phyloP scores from a whole-genome alignment of 805 yeast genomes.

The Jamesozyma hellenica region DNA sequence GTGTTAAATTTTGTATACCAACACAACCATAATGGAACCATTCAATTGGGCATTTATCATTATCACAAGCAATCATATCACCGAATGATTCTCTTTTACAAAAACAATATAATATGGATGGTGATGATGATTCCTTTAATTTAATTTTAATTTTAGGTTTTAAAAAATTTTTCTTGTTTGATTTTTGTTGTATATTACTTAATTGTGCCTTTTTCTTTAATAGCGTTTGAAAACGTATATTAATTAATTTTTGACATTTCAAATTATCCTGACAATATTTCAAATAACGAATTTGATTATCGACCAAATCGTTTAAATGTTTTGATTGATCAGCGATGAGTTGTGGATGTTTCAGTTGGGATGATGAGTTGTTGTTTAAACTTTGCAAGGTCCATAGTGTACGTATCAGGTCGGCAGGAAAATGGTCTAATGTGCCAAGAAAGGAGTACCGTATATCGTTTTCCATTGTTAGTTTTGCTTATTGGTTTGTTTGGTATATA shows the following conservation, averaged over 20 bases:
- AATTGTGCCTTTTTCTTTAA: no score
- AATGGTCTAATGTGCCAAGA: conserved; percentile 33
- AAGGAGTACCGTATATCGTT: conserved; percentile 33
- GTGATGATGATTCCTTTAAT: conserved; percentile 2
- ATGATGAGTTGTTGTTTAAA: conserved; percentile 15
- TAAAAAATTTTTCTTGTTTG: conserved; percentile 1
- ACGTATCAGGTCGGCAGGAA: conserved; percentile 36
- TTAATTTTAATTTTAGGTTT: conserved; percentile 3
- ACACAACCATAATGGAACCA: conserved; percentile 81
- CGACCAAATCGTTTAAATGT: conserved; percentile 8
- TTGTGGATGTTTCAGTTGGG: conserved; percentile 8
- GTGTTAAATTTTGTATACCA: conserved; percentile 43
- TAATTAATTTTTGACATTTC: background rate
- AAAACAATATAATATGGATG: conserved; percentile 31
- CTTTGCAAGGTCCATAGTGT: conserved; percentile 34
- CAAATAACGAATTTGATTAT: conserved; percentile 6
- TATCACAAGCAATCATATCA: conserved; percentile 87
- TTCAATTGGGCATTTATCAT: conserved; percentile 55
- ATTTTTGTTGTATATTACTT: background rate
- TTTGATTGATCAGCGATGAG: no score
- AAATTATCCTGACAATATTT: conserved; percentile 2
- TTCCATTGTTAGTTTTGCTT: no score
- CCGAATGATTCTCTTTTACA: conserved; percentile 47
- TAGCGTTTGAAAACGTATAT: background rate
- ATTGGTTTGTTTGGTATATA: no score